Conservation (phyloP, 768 basidiomycete species). For the Leucocoprinus sp. region DNA sequence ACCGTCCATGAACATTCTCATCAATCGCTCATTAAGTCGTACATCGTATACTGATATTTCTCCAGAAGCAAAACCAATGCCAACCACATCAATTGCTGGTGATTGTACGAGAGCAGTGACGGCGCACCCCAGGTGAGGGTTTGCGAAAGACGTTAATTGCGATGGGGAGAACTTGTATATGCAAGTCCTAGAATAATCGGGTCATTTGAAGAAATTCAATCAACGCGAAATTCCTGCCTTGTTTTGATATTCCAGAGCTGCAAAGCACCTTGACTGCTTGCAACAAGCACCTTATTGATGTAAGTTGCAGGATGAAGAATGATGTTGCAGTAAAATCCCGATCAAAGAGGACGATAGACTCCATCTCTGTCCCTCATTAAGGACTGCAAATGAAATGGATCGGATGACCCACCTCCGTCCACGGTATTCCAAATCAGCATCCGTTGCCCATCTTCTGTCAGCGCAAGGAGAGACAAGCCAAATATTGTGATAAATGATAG, state of each 20-base stretch:
- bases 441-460: slow-evolving; percentile 70
- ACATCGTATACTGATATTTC: slow-evolving; percentile 87
- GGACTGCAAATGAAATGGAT: background rate
- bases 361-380: slow-evolving; percentile 37
- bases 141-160: slow-evolving; percentile 35
- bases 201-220: background rate
- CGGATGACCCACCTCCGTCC: slow-evolving; percentile 37
- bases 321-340: slow-evolving; percentile 76
- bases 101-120: slow-evolving; percentile 83
- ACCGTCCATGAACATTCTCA: slow-evolving; percentile 88
- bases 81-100: slow-evolving; percentile 93
- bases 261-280: slow-evolving; percentile 70
- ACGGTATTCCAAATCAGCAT: slow-evolving; percentile 74
- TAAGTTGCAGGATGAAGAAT: slow-evolving; percentile 94
- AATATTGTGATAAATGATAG: slow-evolving; percentile 69
- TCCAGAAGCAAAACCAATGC: slow-evolving; percentile 85
- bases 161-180: slow-evolving; percentile 70
- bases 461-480: slow-evolving; percentile 69
- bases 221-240: slow-evolving; percentile 32
- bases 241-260: slow-evolving; percentile 94
- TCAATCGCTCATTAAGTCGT: slow-evolving; percentile 79
- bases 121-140: slow-evolving; percentile 28
- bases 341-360: slow-evolving; percentile 71
- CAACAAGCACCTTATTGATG: slow-evolving; percentile 88
- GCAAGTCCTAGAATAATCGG: slow-evolving; percentile 46